Evolutionary conservation across 169 alveolate species (phyloP).

Genomic region (Sarcocystis neurona): DNA sequence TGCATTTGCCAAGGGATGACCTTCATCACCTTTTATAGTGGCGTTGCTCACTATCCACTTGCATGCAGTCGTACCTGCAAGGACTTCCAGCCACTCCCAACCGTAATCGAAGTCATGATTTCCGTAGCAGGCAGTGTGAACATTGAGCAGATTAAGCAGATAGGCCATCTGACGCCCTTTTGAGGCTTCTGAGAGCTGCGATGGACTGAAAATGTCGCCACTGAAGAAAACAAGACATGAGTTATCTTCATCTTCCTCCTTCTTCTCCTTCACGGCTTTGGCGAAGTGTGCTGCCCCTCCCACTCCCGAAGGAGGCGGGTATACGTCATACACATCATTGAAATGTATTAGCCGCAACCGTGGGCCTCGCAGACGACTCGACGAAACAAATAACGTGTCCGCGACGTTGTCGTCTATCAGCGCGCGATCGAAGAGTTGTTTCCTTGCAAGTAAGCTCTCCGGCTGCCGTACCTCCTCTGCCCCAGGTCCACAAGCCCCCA

Average conservation of each 20-base stretch:
- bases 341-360: not conserved
- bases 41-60: conserved; percentile 20
- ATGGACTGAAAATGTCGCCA: conserved; percentile 90
- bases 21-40: conserved; percentile 49
- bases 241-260: not conserved
- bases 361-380: too few relatives aligned
- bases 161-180: conserved; percentile 82
- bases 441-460: too few relatives aligned
- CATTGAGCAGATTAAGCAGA: conserved; percentile 65
- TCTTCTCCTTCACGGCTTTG: conserved; percentile 8
- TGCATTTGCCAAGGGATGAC: conserved; percentile 61
- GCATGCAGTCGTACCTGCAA: conserved; percentile 52
- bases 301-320: not conserved
- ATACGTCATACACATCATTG: conserved; percentile 16
- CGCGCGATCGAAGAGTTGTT: too few relatives aligned
- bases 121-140: conserved; percentile 81
- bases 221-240: conserved; percentile 77
- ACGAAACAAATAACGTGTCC: too few relatives aligned
- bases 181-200: conserved; percentile 76
- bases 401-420: too few relatives aligned
- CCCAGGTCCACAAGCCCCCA: too few relatives aligned
- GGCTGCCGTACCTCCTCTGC: too few relatives aligned
- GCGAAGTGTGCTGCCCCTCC: conserved; percentile 21
- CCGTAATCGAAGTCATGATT: conserved; percentile 87
- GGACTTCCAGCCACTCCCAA: conserved; percentile 68